A percentile compares a stretch with the other conserved stretches of the same genome.
These are phyloP conservation scores for Cladosporium sp. DNA, from an alignment of 2,329 filamentous ascomycete species.

Conservation along the genomic window DNA sequence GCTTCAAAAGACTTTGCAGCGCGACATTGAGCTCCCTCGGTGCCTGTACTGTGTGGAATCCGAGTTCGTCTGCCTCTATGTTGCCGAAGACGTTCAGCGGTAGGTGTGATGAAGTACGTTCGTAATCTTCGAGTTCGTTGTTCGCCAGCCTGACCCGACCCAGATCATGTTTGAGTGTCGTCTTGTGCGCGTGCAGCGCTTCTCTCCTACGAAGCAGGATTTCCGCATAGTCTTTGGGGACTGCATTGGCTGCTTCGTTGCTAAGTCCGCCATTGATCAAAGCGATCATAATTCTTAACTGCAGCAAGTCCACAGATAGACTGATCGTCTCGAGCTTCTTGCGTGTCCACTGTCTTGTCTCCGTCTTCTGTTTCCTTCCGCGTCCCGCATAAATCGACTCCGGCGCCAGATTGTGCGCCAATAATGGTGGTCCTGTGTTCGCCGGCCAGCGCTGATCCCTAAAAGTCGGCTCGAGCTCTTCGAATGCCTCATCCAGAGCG, in stretches of 20 bases:
- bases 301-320: conserved; percentile 42
- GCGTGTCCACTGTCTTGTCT: conserved; percentile 32
- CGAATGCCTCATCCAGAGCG: conserved; percentile 21
- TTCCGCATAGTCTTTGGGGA: conserved; percentile 29
- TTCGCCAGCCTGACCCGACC: neutral
- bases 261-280: conserved; percentile 24
- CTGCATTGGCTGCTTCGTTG: conserved; percentile 24
- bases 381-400: conserved; percentile 47
- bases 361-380: neutral
- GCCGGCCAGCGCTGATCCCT: conserved; percentile 36
- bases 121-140: conserved; percentile 13
- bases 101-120: neutral
- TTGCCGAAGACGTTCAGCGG: conserved; percentile 5
- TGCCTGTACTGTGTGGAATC: conserved; percentile 23
- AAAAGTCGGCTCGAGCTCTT: conserved; percentile 23
- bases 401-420: conserved; percentile 41
- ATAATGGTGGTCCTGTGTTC: conserved; percentile 40
- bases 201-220: conserved; percentile 19
- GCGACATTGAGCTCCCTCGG: conserved; percentile 29
- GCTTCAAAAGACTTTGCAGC: conserved; percentile 29
- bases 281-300: conserved; percentile 38
- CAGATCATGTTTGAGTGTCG: conserved; percentile 9
- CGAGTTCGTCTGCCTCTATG: neutral
- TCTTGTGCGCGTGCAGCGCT: conserved; percentile 6
- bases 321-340: conserved; percentile 48